Conservation (phyloP, 2,329 filamentous ascomycete species). For the Aspergillus ibericus region DNA sequence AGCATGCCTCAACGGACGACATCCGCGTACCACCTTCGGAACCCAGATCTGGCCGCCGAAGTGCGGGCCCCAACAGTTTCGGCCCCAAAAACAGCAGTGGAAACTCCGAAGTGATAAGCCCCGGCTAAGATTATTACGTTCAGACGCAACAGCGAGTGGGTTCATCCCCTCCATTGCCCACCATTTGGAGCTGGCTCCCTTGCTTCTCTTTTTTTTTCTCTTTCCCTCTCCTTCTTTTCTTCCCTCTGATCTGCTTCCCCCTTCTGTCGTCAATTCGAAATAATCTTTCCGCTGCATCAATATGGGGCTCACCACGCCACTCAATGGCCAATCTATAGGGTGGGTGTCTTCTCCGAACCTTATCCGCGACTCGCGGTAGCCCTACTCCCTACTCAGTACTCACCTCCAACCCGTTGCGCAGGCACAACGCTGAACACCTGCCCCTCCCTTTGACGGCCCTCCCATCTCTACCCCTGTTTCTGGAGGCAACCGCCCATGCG, state of each 20-base stretch:
- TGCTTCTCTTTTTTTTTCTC: background rate
- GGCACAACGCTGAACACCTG: background rate
- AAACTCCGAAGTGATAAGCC: background rate
- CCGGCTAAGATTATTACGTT: background rate
- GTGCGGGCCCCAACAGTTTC: background rate
- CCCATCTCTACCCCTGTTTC: constrained; percentile 42
- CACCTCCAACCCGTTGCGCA: background rate
- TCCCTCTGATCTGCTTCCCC: background rate
- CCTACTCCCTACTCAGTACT: constrained; percentile 10
- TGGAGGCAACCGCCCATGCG: constrained; percentile 38
- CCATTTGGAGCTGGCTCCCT: background rate
- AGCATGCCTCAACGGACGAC: background rate
- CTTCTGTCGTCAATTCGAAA: background rate
- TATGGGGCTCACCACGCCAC: background rate
- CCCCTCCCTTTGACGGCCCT: constrained; percentile 26
- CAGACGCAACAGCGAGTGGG: background rate
- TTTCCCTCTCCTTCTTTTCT: background rate
- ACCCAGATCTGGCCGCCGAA: background rate
- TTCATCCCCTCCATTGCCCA: background rate
- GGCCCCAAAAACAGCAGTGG: background rate
- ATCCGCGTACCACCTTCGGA: background rate
- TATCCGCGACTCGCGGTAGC: background rate
- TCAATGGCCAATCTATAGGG: background rate
- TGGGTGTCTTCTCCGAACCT: background rate
- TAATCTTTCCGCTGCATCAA: background rate